phyloP scores from a whole-genome alignment of 2,329 filamentous ascomycete species.

The Apiospora arundinis region DNA sequence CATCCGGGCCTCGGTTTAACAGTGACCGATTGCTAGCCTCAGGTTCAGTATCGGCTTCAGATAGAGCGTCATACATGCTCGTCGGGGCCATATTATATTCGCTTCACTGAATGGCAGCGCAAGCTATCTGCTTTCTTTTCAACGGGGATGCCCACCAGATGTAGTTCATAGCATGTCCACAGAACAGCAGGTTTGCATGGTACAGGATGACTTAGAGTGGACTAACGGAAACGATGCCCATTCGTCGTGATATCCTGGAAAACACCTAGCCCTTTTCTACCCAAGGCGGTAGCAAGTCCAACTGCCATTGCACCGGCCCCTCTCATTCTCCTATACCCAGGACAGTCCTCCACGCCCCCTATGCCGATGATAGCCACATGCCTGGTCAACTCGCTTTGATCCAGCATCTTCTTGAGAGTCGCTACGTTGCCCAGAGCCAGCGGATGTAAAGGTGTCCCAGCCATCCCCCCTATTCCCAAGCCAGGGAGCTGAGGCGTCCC shows the following conservation, averaged over 20 bases:
- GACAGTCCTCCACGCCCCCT: conserved; percentile 71
- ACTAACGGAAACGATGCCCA: neutral
- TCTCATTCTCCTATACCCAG: conserved; percentile 70
- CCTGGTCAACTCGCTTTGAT: conserved; percentile 52
- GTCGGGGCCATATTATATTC: neutral
- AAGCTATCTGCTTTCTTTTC: neutral
- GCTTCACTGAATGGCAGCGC: neutral
- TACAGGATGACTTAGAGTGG: neutral
- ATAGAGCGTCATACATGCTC: neutral
- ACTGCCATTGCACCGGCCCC: conserved; percentile 70
- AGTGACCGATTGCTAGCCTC: neutral
- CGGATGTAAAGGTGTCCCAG: conserved; percentile 74
- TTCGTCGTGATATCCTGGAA: conserved; percentile 62
- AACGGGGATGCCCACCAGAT: neutral
- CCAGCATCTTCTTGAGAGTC: conserved; percentile 67
- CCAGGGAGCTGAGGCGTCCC: conserved; percentile 55
- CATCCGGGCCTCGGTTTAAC: neutral
- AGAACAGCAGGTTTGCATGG: neutral
- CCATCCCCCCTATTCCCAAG: conserved; percentile 72
- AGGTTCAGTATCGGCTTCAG: neutral
- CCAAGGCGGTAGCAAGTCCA: conserved; percentile 73
- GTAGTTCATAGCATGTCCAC: neutral
- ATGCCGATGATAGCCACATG: conserved; percentile 72
- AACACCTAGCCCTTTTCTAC: conserved; percentile 64
- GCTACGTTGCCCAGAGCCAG: conserved; percentile 77